Percentiles rank a stretch among this genome's conserved stretches.
These are phyloP conservation scores for Pichia exigua DNA, from an alignment of 805 yeast genomes.

Conservation along the genomic window DNA sequence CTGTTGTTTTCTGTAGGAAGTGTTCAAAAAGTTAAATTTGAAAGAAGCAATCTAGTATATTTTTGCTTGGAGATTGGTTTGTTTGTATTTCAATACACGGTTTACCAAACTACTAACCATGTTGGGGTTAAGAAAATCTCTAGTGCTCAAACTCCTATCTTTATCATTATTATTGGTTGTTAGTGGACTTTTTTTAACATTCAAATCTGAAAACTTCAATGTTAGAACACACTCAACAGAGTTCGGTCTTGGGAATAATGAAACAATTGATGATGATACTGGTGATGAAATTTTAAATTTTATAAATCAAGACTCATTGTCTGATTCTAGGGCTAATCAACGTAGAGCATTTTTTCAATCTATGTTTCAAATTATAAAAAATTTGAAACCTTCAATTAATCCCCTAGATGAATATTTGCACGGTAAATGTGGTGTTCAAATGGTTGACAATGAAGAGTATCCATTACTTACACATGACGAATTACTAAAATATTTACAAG, in stretches of 20 bases:
- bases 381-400: slow-evolving; percentile 38
- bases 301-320: not conserved
- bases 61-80: too few species aligned
- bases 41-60: too few species aligned
- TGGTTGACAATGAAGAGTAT: not conserved
- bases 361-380: slow-evolving; percentile 6
- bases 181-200: not conserved
- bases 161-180: not conserved
- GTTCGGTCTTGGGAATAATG: not conserved
- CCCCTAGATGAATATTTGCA: not conserved
- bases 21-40: not conserved
- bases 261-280: not conserved
- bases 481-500: slow-evolving; percentile 40
- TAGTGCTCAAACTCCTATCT: not conserved
- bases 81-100: too few species aligned
- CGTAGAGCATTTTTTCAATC: slow-evolving; percentile 1
- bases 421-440: slow-evolving; percentile 5
- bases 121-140: not conserved
- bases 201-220: not conserved
- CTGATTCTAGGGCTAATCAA: not conserved
- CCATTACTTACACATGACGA: slow-evolving; percentile 12
- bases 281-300: not conserved
- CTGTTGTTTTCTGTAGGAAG: slow-evolving; percentile 26
- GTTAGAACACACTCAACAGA: not conserved
- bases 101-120: not conserved